Conservation (phyloP, 225 moss, liverwort and hornwort species). For the Bryoerythrophyllum caledonicum region DNA sequence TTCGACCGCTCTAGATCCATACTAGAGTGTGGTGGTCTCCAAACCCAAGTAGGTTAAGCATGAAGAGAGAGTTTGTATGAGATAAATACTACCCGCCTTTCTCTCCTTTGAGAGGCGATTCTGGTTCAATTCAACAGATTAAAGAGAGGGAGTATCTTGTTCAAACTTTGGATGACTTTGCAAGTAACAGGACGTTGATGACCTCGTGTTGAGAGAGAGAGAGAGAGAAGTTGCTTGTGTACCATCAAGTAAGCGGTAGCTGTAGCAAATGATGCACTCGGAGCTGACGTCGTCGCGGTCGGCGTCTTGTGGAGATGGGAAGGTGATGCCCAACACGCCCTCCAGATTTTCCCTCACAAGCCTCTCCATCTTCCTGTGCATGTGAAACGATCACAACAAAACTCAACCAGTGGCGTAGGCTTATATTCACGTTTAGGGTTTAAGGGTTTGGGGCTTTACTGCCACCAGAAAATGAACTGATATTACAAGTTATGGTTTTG, state of each 20-base stretch:
- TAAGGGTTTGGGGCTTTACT: too few species aligned
- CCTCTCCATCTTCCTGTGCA: conserved; percentile 63
- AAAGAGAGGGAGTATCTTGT: too few species aligned
- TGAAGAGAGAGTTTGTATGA: too few species aligned
- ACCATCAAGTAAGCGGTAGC: conserved; percentile 83
- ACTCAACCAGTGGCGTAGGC: neutral
- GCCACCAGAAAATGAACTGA: neutral
- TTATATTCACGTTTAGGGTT: neutral
- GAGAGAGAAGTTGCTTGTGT: neutral
- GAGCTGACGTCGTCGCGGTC: conserved; percentile 77
- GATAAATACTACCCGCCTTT: too few species aligned
- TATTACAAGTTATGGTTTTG: neutral
- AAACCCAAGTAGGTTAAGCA: too few species aligned
- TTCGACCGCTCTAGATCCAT: too few species aligned
- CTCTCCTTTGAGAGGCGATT: too few species aligned
- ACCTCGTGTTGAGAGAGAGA: neutral
- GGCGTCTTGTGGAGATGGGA: conserved; percentile 71
- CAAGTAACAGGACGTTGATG: neutral
- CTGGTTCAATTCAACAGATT: too few species aligned
- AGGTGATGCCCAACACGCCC: conserved; percentile 59
- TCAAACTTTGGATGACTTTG: too few species aligned
- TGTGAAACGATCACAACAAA: neutral
- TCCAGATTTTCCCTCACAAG: conserved; percentile 72
- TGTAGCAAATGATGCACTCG: conserved; percentile 85
- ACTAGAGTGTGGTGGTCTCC: too few species aligned